Evolutionary conservation across 2,329 filamentous ascomycete species (phyloP).

Genomic region (Ceratocystis alfenasii): DNA sequence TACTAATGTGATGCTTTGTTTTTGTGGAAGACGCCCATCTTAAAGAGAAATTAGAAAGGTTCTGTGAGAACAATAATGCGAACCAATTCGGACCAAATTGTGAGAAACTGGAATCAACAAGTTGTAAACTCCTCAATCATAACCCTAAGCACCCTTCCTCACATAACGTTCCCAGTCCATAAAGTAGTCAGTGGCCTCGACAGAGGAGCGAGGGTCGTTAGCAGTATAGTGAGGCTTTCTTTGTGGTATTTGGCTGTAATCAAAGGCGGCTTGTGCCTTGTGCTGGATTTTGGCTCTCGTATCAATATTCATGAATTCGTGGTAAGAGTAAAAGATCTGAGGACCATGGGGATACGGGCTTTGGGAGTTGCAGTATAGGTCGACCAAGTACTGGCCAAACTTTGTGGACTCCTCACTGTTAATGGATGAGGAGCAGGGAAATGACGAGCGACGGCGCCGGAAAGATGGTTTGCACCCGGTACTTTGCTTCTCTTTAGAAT

Average conservation of each 20-base stretch:
- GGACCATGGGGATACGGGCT: conserved; percentile 7
- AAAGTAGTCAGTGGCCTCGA: conserved; percentile 1
- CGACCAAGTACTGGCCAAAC: not conserved
- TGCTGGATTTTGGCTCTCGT: not conserved
- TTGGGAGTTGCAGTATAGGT: conserved; percentile 4
- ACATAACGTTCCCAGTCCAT: conserved; percentile 3
- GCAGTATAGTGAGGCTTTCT: not conserved
- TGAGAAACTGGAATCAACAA: not conserved
- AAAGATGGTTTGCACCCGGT: not conserved
- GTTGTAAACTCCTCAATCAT: not conserved
- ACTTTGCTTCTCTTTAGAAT: not conserved
- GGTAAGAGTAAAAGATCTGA: not conserved
- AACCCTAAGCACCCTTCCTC: not conserved
- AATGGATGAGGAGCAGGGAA: not conserved
- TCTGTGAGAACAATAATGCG: too few relatives aligned
- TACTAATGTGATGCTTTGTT: too few relatives aligned
- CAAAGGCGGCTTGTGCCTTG: conserved; percentile 1
- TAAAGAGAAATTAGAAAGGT: too few relatives aligned
- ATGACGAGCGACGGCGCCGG: not conserved
- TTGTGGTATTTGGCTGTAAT: conserved; percentile 6
- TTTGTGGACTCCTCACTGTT: not conserved
- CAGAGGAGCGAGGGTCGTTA: not conserved
- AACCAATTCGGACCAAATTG: not conserved
- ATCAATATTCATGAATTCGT: not conserved
- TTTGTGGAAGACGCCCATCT: too few relatives aligned